These are phyloP conservation scores for Exophiala calicioides DNA, from an alignment of 2,329 filamentous ascomycete genomes.

Conservation along the genomic window DNA sequence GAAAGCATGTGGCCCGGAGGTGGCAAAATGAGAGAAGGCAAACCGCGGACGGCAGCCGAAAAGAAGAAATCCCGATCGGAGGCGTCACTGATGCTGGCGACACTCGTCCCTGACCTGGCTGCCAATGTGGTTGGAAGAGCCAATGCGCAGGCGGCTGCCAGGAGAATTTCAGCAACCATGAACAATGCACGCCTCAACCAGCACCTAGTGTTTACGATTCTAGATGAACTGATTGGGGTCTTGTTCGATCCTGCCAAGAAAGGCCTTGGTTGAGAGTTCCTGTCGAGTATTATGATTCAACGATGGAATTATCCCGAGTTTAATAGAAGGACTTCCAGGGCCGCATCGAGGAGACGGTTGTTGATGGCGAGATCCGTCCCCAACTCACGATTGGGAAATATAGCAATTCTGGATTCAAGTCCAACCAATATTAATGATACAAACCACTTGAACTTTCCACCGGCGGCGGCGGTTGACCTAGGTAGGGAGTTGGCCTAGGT, in stretches of 20 bases:
- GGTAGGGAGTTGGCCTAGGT: no score
- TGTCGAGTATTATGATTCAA: not conserved
- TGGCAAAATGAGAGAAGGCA: slow-evolving; percentile 48
- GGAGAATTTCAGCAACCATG: slow-evolving; percentile 83
- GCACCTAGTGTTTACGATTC: slow-evolving; percentile 68
- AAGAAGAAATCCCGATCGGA: slow-evolving; percentile 81
- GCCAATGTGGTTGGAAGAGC: slow-evolving; percentile 88
- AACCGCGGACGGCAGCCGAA: slow-evolving; percentile 67
- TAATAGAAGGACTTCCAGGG: no score
- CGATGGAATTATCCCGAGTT: no score
- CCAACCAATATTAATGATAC: no score
- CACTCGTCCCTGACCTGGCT: slow-evolving; percentile 84
- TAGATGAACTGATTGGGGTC: slow-evolving; percentile 69
- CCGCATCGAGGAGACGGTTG: no score
- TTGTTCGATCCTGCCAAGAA: slow-evolving; percentile 53
- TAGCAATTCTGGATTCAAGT: no score
- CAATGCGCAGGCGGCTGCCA: slow-evolving; percentile 87
- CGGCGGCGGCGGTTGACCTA: no score
- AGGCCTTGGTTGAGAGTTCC: not conserved
- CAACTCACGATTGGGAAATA: no score
- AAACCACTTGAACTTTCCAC: no score
- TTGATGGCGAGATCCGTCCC: no score
- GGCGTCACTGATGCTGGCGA: slow-evolving; percentile 84
- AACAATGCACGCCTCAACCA: slow-evolving; percentile 88
- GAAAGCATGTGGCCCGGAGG: slow-evolving; percentile 74